Base-by-base conservation (phyloP, 75 land plant genomes). In the Sequoia sempervirens region DNA sequence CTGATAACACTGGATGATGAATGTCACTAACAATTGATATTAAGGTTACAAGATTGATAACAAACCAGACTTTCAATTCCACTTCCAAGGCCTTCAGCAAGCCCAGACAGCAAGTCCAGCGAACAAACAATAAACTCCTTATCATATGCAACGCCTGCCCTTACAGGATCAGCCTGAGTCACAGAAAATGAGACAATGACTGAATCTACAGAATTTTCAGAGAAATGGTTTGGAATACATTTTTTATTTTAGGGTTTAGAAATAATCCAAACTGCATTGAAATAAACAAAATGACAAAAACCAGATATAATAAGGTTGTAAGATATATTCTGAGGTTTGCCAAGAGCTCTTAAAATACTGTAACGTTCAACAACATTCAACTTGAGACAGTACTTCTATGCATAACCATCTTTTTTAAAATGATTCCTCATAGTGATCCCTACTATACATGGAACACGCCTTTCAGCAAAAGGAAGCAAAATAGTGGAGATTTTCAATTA, bases 61-160 rank as follows among this genome's bases (percentile, higher is more conserved):
- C 85, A 32, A 92, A 97, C 99, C 96, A 97, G 84, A 86, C 92
- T 92, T 83, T 97, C 99, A 52, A 97, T 93, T 68, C 96, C 94
- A 86, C 93, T 86, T 75, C 99, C 99, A 84, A 97, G 96, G 69
- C 99, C 99, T 90, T 97, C 99, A 10, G 94, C 87, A 75, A 97
- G 94, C 56, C 99, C 99, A 76, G 99, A 97, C n/a, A 97, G 94
- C 75, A 97, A 82, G 66, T 97, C 99, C 69, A 97, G 82, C 20
- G 95, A 93, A 85, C 99, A 97, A 12, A 97, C 96, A 83, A 97
- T 89, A 70, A 97, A 97, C 84, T 97, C 99, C 86, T 94, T 97
- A 87, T 97, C 99, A 89, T 94, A 97, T 38, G 85, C 88, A 58
- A 90, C 92, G 46, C 96, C 98, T 86, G 98, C 95, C 64, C 90